Conservation (phyloP, 768 basidiomycete species). For the Podaxis pistillaris region DNA sequence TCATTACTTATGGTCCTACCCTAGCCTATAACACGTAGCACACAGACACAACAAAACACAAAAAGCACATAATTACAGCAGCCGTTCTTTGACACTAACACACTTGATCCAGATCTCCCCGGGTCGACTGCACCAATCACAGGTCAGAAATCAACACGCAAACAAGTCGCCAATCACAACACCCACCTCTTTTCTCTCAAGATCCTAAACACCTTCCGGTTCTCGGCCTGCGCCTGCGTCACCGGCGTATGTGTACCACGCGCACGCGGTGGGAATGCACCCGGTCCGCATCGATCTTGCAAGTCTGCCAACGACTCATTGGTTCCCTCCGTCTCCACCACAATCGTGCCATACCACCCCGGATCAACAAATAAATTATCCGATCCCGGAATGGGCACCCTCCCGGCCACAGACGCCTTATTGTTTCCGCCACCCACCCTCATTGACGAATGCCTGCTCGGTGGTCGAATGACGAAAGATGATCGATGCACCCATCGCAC, state of each 20-base stretch:
- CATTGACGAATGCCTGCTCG: slow-evolving; percentile 19
- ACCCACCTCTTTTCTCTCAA: slow-evolving; percentile 70
- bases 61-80: slow-evolving; percentile 36
- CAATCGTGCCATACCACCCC: slow-evolving; percentile 81
- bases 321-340: slow-evolving; percentile 86
- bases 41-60: neutral
- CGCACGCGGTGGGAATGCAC: slow-evolving; percentile 62
- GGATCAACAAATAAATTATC: slow-evolving; percentile 63
- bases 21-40: neutral
- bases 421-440: neutral
- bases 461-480: slow-evolving; percentile 65
- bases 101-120: slow-evolving; percentile 72
- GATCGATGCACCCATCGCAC: slow-evolving; percentile 86
- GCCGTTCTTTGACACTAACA: slow-evolving; percentile 63
- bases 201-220: slow-evolving; percentile 56
- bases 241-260: slow-evolving; percentile 35
- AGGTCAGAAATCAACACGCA: slow-evolving; percentile 9
- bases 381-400: slow-evolving; percentile 55
- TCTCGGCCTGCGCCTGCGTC: slow-evolving; percentile 38
- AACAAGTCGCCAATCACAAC: neutral
- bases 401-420: slow-evolving; percentile 19
- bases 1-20: neutral
- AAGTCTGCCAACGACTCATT: slow-evolving; percentile 82
- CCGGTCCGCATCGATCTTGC: slow-evolving; percentile 67
- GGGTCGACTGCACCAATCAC: slow-evolving; percentile 49